A percentile compares a stretch with the other conserved stretches of the same genome.
Conservation (phyloP, 2,329 filamentous ascomycete genomes). For the Ilyonectria robusta region DNA sequence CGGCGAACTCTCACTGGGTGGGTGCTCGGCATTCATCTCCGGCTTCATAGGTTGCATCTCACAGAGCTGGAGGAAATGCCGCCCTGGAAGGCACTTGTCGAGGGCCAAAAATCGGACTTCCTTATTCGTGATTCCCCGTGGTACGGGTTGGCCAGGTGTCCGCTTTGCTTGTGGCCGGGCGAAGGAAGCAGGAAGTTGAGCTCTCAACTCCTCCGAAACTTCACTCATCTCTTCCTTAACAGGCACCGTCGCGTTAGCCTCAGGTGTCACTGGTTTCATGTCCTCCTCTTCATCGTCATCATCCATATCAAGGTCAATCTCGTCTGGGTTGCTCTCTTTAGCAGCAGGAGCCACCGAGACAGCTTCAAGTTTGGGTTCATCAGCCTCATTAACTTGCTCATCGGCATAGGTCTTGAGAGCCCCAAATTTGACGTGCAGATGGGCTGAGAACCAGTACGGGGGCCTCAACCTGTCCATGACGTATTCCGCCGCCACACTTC, state of each 20-base stretch:
- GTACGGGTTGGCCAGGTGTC: slow-evolving; percentile 74
- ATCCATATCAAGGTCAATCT: slow-evolving; percentile 79
- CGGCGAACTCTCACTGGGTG: slow-evolving; percentile 37
- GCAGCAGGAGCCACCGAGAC: slow-evolving; percentile 15
- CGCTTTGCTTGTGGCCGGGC: slow-evolving; percentile 57
- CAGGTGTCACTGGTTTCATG: slow-evolving; percentile 6
- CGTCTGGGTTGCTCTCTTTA: slow-evolving; percentile 70
- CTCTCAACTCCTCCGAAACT: slow-evolving; percentile 76
- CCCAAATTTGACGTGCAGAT: slow-evolving; percentile 90
- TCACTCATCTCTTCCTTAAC: slow-evolving; percentile 42
- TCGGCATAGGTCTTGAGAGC: slow-evolving; percentile 74
- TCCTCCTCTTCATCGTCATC: slow-evolving; percentile 62
- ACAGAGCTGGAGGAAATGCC: slow-evolving; percentile 86
- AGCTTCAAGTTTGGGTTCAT: slow-evolving; percentile 25
- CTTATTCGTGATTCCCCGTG: slow-evolving; percentile 81
- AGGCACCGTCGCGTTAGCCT: slow-evolving; percentile 16
- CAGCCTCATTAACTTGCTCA: slow-evolving; percentile 47
- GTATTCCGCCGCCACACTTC: slow-evolving; percentile 83
- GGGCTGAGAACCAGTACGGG: slow-evolving; percentile 91
- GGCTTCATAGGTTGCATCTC: slow-evolving; percentile 68
- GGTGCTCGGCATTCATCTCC: slow-evolving; percentile 38
- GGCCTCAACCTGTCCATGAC: slow-evolving; percentile 88
- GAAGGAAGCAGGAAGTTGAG: slow-evolving; percentile 84
- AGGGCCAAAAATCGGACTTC: slow-evolving; percentile 88
- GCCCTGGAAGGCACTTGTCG: slow-evolving; percentile 88